These are phyloP conservation scores for Cenchrus fungigraminus DNA, from an alignment of 176 grass and related monocot species.

Conservation along the genomic window DNA sequence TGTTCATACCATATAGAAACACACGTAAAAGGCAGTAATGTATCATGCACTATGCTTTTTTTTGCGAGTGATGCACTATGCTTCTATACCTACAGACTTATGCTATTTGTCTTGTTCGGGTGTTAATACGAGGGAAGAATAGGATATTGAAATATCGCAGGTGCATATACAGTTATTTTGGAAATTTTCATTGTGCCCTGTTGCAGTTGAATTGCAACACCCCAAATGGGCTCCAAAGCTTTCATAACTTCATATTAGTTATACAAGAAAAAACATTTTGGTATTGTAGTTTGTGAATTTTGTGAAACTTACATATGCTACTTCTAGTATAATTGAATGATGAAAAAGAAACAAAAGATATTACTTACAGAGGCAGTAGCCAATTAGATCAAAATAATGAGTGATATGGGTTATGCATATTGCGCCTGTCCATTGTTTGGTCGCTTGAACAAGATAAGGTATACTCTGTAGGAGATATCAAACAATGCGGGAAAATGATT, in stretches of 20 bases:
- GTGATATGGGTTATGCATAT: neutral
- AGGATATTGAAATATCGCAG: neutral
- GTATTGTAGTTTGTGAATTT: neutral
- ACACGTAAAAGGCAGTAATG: neutral
- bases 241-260: neutral
- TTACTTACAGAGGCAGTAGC: neutral
- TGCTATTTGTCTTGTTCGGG: neutral
- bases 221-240: neutral
- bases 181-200: neutral
- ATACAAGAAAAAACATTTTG: neutral
- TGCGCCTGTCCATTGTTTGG: neutral
- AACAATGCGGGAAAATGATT: neutral
- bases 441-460: neutral
- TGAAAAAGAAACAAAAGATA: conserved; percentile 20
- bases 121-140: neutral
- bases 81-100: neutral
- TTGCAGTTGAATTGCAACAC: neutral
- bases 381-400: neutral
- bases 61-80: neutral
- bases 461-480: neutral
- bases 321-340: neutral
- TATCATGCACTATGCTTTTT: neutral
- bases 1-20: neutral
- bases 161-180: neutral
- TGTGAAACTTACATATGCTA: neutral